Conservation (phyloP, 2,329 filamentous ascomycete genomes). For the Claviceps arundinis region DNA sequence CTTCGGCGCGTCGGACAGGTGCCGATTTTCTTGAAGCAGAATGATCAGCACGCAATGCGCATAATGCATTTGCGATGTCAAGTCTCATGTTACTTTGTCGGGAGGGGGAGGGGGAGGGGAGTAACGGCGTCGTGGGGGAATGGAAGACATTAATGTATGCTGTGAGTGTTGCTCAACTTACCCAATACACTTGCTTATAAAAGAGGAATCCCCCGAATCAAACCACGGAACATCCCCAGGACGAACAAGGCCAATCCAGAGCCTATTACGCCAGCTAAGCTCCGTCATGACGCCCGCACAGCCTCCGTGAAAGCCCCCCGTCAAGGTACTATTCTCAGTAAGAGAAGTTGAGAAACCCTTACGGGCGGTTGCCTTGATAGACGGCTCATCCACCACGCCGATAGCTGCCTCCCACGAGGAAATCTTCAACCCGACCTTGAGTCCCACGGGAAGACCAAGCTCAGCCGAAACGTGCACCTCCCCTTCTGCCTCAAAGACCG, state of each 20-base stretch:
- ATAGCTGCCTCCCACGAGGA: slow-evolving; percentile 10
- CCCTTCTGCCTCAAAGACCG: slow-evolving; percentile 16
- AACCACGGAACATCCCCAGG: slow-evolving; percentile 7
- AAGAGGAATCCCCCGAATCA: slow-evolving; percentile 11
- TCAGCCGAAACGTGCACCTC: slow-evolving; percentile 12
- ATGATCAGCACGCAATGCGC: too few relatives aligned
- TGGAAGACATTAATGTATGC: too few relatives aligned
- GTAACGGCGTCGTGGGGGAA: too few relatives aligned
- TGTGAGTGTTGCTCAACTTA: slow-evolving; percentile 4
- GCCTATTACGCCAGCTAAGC: slow-evolving; percentile 16
- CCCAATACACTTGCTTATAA: slow-evolving; percentile 12
- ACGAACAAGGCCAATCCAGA: slow-evolving; percentile 11
- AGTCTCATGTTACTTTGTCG: too few relatives aligned
- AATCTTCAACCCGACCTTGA: slow-evolving; percentile 14
- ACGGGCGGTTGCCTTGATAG: slow-evolving; percentile 13
- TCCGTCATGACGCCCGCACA: slow-evolving; percentile 15
- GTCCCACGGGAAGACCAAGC: slow-evolving; percentile 16
- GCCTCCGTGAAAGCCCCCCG: slow-evolving; percentile 10
- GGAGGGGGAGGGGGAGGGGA: too few relatives aligned
- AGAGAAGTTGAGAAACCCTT: slow-evolving; percentile 8
- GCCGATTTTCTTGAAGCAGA: too few relatives aligned
- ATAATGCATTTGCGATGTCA: too few relatives aligned
- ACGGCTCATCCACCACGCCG: slow-evolving; percentile 15
- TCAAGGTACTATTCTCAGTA: not conserved
- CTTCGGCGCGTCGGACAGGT: too few relatives aligned